Evolutionary conservation across 257 asterid species (phyloP).

Genomic region (Nicotiana noctiflora): DNA sequence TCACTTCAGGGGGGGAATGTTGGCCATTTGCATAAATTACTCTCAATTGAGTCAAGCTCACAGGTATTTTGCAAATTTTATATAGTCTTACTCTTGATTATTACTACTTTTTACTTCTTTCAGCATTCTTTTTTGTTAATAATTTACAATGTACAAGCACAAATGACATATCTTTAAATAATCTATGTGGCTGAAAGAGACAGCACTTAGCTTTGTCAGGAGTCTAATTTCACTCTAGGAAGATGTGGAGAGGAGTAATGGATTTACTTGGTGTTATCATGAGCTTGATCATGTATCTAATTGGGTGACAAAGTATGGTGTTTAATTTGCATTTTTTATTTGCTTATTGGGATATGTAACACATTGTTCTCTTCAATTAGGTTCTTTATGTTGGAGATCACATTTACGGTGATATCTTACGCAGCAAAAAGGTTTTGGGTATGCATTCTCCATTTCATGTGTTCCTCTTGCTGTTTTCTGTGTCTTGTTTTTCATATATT

Average conservation of each 20-base stretch:
- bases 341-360: conserved; percentile 4
- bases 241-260: not conserved
- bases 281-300: conserved; percentile 1
- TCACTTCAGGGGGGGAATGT: conserved; percentile 92
- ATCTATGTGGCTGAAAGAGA: not conserved
- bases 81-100: not conserved
- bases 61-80: conserved; percentile 45
- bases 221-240: not conserved
- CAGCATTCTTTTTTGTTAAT: not conserved
- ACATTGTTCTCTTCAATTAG: conserved; percentile 32
- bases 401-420: conserved; percentile 94
- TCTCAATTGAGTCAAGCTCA: conserved; percentile 87
- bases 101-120: not conserved
- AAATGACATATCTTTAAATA: not conserved
- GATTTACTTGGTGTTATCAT: not conserved
- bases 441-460: conserved; percentile 16
- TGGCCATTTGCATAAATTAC: conserved; percentile 83
- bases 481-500: not conserved
- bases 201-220: not conserved
- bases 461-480: not conserved
- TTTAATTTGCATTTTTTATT: not conserved
- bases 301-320: conserved; percentile 4
- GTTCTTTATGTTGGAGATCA: conserved; percentile 99
- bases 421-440: conserved; percentile 95
- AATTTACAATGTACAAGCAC: not conserved